phyloP scores from a whole-genome alignment of 2,329 filamentous ascomycete genomes.

The Colletotrichum noveboracense region DNA sequence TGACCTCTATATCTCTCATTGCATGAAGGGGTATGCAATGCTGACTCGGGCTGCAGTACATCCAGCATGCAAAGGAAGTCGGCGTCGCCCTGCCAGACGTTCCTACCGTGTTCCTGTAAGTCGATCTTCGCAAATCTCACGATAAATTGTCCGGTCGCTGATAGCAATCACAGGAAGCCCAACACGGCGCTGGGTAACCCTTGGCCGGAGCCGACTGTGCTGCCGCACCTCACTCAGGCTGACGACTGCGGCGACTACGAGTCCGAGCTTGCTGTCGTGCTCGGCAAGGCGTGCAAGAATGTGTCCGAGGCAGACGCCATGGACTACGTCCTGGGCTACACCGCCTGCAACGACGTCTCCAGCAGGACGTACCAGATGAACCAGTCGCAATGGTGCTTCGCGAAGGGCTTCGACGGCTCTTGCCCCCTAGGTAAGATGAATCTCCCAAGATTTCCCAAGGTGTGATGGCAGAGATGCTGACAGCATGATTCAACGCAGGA shows the following conservation, averaged over 20 bases:
- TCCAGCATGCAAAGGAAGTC: conserved; percentile 50
- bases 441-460: not conserved
- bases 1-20: conserved; percentile 24
- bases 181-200: conserved; percentile 58
- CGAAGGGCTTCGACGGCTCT: conserved; percentile 61
- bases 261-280: conserved; percentile 62
- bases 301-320: conserved; percentile 61
- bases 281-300: conserved; percentile 56
- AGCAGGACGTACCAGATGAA: conserved; percentile 60
- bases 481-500: conserved; percentile 27
- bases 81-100: conserved; percentile 56
- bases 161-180: conserved; percentile 47
- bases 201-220: conserved; percentile 53
- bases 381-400: conserved; percentile 61
- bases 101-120: conserved; percentile 59
- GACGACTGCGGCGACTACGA: conserved; percentile 65
- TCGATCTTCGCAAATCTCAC: too few species aligned
- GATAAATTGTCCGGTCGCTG: not conserved
- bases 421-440: conserved; percentile 46
- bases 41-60: conserved; percentile 30
- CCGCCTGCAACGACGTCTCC: conserved; percentile 67
- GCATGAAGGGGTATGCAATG: not conserved
- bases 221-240: conserved; percentile 53
- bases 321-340: conserved; percentile 68
- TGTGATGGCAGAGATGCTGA: fast-evolving